These are phyloP conservation scores for Kurtzmaniella fragi DNA, from an alignment of 805 yeast species.

Conservation along the genomic window DNA sequence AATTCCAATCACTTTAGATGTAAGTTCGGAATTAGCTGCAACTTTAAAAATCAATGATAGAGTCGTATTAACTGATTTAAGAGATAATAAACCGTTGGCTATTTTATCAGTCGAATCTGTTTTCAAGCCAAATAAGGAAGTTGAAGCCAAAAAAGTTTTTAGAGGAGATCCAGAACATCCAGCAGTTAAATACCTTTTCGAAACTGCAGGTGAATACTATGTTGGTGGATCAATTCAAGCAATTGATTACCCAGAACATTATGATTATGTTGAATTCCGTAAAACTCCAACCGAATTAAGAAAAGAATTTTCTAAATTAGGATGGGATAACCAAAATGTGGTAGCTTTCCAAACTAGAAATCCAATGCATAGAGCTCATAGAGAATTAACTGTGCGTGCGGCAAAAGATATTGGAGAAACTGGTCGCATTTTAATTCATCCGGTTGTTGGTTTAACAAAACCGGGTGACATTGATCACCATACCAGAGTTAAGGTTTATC, in stretches of 20 bases:
- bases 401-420: conserved; percentile 89
- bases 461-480: conserved; percentile 98
- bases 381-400: conserved; percentile 93
- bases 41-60: conserved; percentile 51
- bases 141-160: conserved; percentile 82
- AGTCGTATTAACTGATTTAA: conserved; percentile 71
- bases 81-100: conserved; percentile 76
- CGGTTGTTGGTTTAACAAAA: conserved; percentile 94
- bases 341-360: conserved; percentile 98
- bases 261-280: conserved; percentile 83
- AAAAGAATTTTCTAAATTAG: conserved; percentile 70
- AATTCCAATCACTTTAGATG: conserved; percentile 88
- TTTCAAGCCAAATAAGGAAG: conserved; percentile 72
- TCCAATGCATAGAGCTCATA: conserved; percentile 98
- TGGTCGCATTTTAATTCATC: conserved; percentile 76
- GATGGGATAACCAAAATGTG: conserved; percentile 70
- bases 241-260: conserved; percentile 76
- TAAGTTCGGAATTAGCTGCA: conserved; percentile 42
- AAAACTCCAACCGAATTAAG: conserved; percentile 90
- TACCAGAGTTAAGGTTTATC: conserved; percentile 93
- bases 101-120: conserved; percentile 74
- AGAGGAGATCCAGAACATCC: conserved; percentile 98
- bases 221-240: conserved; percentile 89
- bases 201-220: conserved; percentile 76
- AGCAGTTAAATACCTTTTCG: conserved; percentile 68